Evolutionary conservation across 176 grass and related monocot species (phyloP).

Genomic region (Triticum dicoccoides): DNA sequence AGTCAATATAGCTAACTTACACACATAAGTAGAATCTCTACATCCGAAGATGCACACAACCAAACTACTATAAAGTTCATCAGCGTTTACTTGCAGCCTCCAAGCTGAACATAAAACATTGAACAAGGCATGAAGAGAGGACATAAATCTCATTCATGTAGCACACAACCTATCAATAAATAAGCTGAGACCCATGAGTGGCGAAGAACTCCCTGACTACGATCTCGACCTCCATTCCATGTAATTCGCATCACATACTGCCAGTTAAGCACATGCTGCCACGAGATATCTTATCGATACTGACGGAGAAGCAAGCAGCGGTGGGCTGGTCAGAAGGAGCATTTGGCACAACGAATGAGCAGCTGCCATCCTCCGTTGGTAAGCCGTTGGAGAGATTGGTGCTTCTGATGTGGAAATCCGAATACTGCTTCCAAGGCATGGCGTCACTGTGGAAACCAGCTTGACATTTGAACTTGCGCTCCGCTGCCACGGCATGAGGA

Average conservation of each 20-base stretch:
- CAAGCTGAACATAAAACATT: not conserved
- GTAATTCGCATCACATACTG: no score
- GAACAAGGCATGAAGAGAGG: not conserved
- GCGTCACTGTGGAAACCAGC: not conserved
- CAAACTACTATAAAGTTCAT: not conserved
- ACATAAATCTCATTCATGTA: not conserved
- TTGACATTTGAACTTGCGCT: not conserved
- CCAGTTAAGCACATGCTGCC: no score
- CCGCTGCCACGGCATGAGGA: not conserved
- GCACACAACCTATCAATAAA: not conserved
- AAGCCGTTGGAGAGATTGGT: not conserved
- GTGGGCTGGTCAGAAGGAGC: not conserved
- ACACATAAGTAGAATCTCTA: no score
- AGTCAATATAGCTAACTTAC: no score
- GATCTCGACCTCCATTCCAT: no score
- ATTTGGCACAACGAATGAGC: not conserved
- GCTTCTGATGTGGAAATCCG: not conserved
- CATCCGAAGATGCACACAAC: not conserved
- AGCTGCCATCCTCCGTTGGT: not conserved
- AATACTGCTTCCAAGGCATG: not conserved
- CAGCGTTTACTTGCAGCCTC: not conserved
- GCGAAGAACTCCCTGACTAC: no score
- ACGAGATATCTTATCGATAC: not conserved
- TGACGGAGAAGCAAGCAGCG: not conserved
- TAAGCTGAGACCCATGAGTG: no score